phyloP scores from a whole-genome alignment of 495 filamentous ascomycete species.

The Penicillium malachiteum region DNA sequence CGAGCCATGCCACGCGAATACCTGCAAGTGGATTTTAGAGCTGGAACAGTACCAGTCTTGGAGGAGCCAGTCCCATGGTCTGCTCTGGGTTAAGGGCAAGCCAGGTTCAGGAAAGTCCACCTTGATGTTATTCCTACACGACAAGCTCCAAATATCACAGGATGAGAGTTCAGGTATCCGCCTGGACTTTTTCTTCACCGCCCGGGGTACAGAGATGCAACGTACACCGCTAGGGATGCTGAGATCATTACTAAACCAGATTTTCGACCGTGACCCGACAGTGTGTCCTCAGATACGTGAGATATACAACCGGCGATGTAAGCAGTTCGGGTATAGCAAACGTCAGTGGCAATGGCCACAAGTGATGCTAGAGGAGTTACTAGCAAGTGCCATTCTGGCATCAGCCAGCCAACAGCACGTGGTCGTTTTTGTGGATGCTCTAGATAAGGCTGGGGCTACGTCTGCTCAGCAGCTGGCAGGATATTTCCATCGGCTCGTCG shows the following conservation, averaged over 20 bases:
- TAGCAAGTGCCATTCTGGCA: conserved; percentile 7
- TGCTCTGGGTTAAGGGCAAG: conserved; percentile 53
- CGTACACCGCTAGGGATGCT: conserved; percentile 17
- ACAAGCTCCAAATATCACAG: conserved; percentile 5
- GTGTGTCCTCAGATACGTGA: conserved; percentile 8
- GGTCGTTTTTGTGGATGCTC: conserved; percentile 20
- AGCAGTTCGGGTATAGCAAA: conserved; percentile 8
- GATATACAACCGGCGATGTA: conserved; percentile 8
- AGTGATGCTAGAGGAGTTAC: conserved; percentile 6
- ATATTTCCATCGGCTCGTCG: conserved; percentile 14
- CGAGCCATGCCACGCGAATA: conserved; percentile 25
- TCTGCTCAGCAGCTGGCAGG: conserved; percentile 7
- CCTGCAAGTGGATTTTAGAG: conserved; percentile 38
- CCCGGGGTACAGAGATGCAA: conserved; percentile 17
- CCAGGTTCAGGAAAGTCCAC: conserved; percentile 52
- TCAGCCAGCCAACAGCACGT: conserved; percentile 5
- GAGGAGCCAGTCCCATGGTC: conserved; percentile 15
- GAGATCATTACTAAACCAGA: conserved; percentile 14
- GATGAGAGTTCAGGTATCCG: neutral
- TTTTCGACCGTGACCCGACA: conserved; percentile 4
- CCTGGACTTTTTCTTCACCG: conserved; percentile 19
- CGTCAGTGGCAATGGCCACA: conserved; percentile 18
- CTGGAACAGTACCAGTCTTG: conserved; percentile 33
- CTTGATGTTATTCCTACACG: conserved; percentile 27
- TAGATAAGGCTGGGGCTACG: conserved; percentile 21